phyloP scores from a whole-genome alignment of 2,329 filamentous ascomycete genomes.

The Aspergillus pseudoterreus region DNA sequence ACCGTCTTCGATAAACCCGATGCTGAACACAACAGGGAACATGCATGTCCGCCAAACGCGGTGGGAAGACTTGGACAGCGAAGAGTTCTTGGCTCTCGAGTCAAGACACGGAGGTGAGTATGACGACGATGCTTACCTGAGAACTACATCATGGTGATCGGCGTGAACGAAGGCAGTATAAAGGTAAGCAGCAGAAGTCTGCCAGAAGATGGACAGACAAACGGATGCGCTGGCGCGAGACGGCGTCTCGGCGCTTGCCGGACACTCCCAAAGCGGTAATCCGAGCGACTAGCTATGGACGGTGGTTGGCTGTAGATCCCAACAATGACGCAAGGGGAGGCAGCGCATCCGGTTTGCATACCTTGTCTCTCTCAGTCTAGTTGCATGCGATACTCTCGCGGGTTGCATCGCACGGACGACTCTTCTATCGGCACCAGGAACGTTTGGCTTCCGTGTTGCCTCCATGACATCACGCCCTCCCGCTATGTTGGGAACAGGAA shows the following conservation, averaged over 20 bases:
- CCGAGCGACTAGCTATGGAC: background rate
- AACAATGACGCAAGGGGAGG: constrained; percentile 2
- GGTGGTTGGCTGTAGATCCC: background rate
- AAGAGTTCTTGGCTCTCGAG: no score
- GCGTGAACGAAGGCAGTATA: background rate
- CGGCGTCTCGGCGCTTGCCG: constrained; percentile 4
- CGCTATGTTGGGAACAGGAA: background rate
- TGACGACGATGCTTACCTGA: no score
- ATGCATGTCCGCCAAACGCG: background rate
- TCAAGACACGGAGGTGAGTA: no score
- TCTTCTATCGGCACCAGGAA: no score
- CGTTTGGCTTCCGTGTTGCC: background rate
- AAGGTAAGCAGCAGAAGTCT: background rate
- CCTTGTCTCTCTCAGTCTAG: background rate
- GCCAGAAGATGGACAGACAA: background rate
- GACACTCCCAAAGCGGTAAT: background rate
- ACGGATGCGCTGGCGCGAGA: background rate
- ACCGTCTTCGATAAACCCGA: background rate
- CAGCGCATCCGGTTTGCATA: constrained; percentile 6
- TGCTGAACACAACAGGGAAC: background rate
- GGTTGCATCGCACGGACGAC: background rate
- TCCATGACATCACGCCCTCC: background rate
- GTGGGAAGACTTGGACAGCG: background rate
- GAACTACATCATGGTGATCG: background rate
- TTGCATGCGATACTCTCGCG: background rate